Evolutionary conservation across 345 rosid genomes (phyloP), one percentile per base, ranked within the genome.

Genomic region (Aegle marmelos): DNA sequence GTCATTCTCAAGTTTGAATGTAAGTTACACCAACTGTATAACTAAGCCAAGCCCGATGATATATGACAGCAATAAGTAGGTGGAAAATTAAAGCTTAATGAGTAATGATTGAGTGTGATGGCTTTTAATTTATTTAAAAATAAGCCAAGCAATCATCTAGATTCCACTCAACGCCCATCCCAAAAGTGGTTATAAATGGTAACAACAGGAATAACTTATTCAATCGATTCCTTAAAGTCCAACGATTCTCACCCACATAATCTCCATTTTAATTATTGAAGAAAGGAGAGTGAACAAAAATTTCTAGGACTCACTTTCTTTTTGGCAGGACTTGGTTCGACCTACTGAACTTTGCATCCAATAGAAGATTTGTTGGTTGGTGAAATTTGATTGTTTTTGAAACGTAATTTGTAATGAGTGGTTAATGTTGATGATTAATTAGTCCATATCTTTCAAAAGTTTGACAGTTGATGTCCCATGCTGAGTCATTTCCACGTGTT

Each of bases 401-500:
- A 25, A 54, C 22, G 57, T 19, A 53, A 33, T 64, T 48, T 27
- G 11, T 37, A 45, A 22, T 74, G 45, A 22, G 39, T 11, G 60
- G 59, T 28, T 31, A 67, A 9, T 31, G 37, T 59, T 67, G 45
- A 17, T 59, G 56, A 50, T 54, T 28, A 25, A 22, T 63, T 28
- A 68, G 30, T 25, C 9, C 28, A 53, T 9, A 36, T 41, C 50
- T 64, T 74, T 65, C 53, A 41, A 41, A 41, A 11, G 50, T 41
- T 25, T 27, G 64, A 17, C 56, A 5, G 39, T 36, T 9, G 76
- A 57, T 68, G 82, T 28, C 82, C 67, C 74, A 48, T 64, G 78
- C 72, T 67, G 80, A 82, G 61, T 82, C 85, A 75, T 71, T 45
- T 72, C 71, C 79, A 76, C 65, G 33, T 79, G 74, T 70, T 63